Conservation (phyloP, 495 filamentous ascomycete species). For the Penicillium riverlandense region DNA sequence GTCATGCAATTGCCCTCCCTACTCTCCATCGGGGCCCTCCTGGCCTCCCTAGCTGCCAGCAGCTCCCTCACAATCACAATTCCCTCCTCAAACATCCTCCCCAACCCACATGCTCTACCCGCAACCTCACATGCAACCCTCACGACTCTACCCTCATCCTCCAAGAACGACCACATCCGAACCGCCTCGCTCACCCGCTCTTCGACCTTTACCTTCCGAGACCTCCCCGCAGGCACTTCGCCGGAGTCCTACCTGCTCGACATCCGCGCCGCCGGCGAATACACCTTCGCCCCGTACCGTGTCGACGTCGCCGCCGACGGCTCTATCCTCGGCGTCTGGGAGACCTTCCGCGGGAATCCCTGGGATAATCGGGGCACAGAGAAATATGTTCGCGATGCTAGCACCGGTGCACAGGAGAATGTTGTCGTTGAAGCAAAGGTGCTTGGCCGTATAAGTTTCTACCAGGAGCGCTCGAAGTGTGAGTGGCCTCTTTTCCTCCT, state of each 20-base stretch:
- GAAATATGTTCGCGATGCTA: constrained; percentile 30
- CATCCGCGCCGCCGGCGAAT: constrained; percentile 58
- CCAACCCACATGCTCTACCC: constrained; percentile 33
- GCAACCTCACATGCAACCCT: constrained; percentile 56
- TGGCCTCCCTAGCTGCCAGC: constrained; percentile 7
- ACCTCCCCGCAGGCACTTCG: constrained; percentile 23
- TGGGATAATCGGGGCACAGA: constrained; percentile 74
- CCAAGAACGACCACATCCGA: constrained; percentile 42
- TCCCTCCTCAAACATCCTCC: constrained; percentile 36
- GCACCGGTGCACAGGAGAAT: constrained; percentile 12
- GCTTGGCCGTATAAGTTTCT: constrained; percentile 61
- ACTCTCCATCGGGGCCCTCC: not conserved
- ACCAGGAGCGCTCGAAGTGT: constrained; percentile 66
- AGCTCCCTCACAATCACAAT: constrained; percentile 37
- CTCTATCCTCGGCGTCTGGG: constrained; percentile 56
- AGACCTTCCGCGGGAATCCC: constrained; percentile 81
- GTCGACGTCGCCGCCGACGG: constrained; percentile 58
- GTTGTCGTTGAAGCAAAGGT: constrained; percentile 53
- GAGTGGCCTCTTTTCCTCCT: constrained; percentile 27
- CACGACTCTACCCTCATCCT: constrained; percentile 56
- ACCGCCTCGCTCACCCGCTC: constrained; percentile 54
- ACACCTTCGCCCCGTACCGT: constrained; percentile 66
- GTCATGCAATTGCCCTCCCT: not conserved
- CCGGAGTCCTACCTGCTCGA: constrained; percentile 71
- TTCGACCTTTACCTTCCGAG: constrained; percentile 66